Base-by-base conservation (phyloP, 495 filamentous ascomycete species). In the Neurospora discreta region DNA sequence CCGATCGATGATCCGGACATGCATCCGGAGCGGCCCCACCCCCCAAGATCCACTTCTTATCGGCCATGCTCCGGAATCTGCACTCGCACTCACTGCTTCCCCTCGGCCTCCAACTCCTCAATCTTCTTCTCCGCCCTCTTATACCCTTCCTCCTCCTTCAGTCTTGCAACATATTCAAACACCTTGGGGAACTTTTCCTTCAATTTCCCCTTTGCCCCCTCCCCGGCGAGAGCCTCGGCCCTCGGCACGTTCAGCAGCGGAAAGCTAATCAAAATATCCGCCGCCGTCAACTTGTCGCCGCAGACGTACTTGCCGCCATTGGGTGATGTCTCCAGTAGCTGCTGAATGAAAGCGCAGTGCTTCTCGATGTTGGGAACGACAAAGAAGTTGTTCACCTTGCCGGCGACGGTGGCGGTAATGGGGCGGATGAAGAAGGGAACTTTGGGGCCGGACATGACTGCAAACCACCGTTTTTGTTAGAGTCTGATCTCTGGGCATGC, bases 371-470 rank as follows among this genome's bases (percentile, higher is more conserved):
- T 90, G 23, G 89, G 89, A 8, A 84, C 79, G 39, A 96, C 79
- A 75, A 89, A 93, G 11, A 75, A 76, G 3, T 81, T 76, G 38
- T 89, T 82, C 38, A 97, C 81, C 39, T 89, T 88, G 72, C 81
- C 80, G 43, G 89, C 88, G 16, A 97, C 88, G 20, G 85, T 78
- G 18, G 81, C 77, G 9, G 92, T 90, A 72, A 98, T 86, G 20
- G 92, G 93, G 52, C 90, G 90, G 78, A 98, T 82, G 84, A 97
- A 93, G 86, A 97, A 97, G 3, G 93, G 93, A 7, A 92, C 81
- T 0, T 89, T 86, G 5, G 88, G 81, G 15, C 86, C 85, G 72
- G 87, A 89, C 69, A 98, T 73, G 33, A 73, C 77, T 77, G 69
- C 0, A 36, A 36, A 3, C 7, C 4, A 36, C 33, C 33, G 0